Evolutionary conservation across 208 protist genomes (phyloP), one percentile per base, ranked within the genome.

Genomic region (Wallacemonas collosoma): DNA sequence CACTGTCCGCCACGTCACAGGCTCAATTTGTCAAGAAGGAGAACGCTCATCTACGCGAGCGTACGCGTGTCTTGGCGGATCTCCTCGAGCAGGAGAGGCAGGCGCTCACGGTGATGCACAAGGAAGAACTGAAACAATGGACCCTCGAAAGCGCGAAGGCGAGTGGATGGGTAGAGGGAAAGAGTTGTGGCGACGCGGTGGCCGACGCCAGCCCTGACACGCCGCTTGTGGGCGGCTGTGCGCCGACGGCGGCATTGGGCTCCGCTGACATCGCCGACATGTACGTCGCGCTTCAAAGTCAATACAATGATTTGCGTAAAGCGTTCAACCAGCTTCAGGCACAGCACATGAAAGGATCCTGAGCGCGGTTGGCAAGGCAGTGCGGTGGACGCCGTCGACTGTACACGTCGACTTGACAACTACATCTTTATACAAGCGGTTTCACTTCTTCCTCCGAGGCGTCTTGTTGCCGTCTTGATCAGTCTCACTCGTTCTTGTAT

Each of bases 11-110:
- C 54, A 5, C 17, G 35, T 26, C 54, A 14, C 43, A 50, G 6
- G n/a, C n/a, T 26, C 40, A 66, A 17, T n/a, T 75, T 39, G 62
- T 53, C 45, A 44, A 17, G 39, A 72, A 73, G 70, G 86, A 91
- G 62, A 91, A 91, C 73, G 67, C 65, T 0, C 12, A 73, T 2
- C 51, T 93, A 36, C 89, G 88, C 73, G 71, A 85, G 55, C 88
- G 86, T 26, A 47, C 91, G 11, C 78, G 73, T n/a, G 61, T 72
- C 1, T 38, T 93, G 56, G 78, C 83, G 55, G 86, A 88, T 6
- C 36, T 93, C 71, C 57, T 90, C 63, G 77, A 87, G 47, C 85
- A 76, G 38, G 85, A 90, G 63, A 36, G 66, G 51, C 39, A 67
- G 53, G 81, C 73, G 68, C 86, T 89, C 53, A 26, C 66, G 17